Evolutionary conservation across 176 grass and related monocot genomes (phyloP).

Genomic region (Oryza longistaminata): DNA sequence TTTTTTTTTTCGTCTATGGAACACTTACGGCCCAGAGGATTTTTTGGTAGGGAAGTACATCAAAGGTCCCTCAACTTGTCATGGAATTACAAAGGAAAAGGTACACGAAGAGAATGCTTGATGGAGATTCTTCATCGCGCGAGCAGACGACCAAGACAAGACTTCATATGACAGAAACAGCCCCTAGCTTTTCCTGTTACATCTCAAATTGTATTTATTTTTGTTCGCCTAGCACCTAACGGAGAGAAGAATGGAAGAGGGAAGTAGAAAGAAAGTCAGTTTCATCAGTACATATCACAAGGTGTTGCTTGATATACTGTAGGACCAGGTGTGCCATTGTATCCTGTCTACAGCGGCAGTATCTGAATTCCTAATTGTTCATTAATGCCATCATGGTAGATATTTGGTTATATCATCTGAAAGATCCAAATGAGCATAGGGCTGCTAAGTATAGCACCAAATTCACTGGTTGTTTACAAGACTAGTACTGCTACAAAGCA

Average conservation of each 20-base stretch:
- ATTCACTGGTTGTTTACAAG: constrained; percentile 2
- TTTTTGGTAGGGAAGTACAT: too few relatives aligned
- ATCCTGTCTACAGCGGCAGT: background rate
- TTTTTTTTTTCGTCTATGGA: too few relatives aligned
- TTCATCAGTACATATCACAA: constrained; percentile 46
- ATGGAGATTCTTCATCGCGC: constrained; percentile 48
- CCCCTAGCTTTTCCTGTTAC: background rate
- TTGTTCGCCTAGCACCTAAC: constrained; percentile 9
- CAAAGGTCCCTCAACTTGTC: too few relatives aligned
- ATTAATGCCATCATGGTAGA: constrained; percentile 9
- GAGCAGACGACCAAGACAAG: constrained; percentile 50
- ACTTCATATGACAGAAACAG: constrained; percentile 43
- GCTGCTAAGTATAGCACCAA: background rate
- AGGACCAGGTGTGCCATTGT: background rate
- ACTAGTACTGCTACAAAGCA: background rate
- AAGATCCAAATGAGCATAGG: background rate
- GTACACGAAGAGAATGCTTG: constrained; percentile 46
- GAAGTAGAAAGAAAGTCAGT: background rate
- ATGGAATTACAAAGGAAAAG: too few relatives aligned
- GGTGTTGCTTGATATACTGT: constrained; percentile 16
- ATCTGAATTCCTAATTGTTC: background rate
- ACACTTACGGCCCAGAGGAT: too few relatives aligned
- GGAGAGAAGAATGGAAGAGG: constrained; percentile 11
- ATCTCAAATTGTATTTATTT: constrained; percentile 29
- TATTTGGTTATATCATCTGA: constrained; percentile 30